phyloP scores from a whole-genome alignment of 148 eudicot genomes.

The Linanthus parryae region DNA sequence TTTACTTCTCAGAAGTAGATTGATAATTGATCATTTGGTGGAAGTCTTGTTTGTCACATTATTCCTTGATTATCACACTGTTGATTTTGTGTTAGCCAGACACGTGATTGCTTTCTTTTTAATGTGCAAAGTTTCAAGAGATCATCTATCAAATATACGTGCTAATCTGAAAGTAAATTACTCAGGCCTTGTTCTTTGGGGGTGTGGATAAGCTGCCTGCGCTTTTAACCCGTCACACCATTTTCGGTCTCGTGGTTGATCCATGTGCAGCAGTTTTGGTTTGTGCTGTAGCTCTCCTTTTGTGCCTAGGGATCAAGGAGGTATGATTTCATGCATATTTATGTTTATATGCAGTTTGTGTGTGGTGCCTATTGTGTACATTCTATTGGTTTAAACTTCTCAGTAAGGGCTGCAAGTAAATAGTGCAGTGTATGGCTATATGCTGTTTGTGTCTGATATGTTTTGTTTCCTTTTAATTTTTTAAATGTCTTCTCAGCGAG shows the following conservation, averaged over 20 bases:
- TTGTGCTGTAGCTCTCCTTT: slow-evolving; percentile 34
- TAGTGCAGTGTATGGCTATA: neutral
- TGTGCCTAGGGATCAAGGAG: slow-evolving; percentile 66
- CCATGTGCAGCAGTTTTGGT: slow-evolving; percentile 55
- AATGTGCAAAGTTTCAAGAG: too few relatives aligned
- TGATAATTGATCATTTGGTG: too few relatives aligned
- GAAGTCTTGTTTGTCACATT: too few relatives aligned
- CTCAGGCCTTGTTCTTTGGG: slow-evolving; percentile 57
- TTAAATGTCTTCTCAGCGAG: neutral
- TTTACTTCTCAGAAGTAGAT: too few relatives aligned
- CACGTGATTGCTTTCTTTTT: too few relatives aligned
- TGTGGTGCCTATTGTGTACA: neutral
- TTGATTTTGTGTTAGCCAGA: too few relatives aligned
- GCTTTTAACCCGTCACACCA: slow-evolving; percentile 37
- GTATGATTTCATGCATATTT: slow-evolving; percentile 15
- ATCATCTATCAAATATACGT: too few relatives aligned
- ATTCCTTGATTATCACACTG: too few relatives aligned
- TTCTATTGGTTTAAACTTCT: too few relatives aligned
- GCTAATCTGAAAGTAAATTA: too few relatives aligned
- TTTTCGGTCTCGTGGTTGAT: slow-evolving; percentile 39
- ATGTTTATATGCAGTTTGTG: neutral
- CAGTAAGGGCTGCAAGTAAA: too few relatives aligned
- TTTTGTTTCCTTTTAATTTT: neutral
- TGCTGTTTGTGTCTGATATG: neutral
- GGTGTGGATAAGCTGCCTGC: slow-evolving; percentile 43